A percentile compares a stretch with the other conserved stretches of the same genome.
phyloP scores from a whole-genome alignment of 2,329 filamentous ascomycete species.

The Penicillium sp. region DNA sequence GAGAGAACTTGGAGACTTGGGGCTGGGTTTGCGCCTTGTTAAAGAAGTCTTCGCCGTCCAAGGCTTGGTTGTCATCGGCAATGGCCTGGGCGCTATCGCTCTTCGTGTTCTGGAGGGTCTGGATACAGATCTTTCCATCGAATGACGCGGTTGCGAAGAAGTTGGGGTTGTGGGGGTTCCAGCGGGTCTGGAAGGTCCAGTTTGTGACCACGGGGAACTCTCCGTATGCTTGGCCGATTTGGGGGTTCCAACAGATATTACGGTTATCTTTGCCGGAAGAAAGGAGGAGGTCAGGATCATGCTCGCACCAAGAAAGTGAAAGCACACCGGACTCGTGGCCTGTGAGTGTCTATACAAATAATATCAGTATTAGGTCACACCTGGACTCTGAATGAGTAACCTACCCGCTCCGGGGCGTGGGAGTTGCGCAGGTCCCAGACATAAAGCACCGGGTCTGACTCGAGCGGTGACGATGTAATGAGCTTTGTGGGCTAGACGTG shows the following conservation, averaged over 20 bases:
- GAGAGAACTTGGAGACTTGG: slow-evolving; percentile 82
- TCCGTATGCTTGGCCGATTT: slow-evolving; percentile 80
- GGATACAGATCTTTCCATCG: slow-evolving; percentile 91
- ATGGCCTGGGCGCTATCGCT: slow-evolving; percentile 62
- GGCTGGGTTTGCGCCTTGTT: slow-evolving; percentile 88
- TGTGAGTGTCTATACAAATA: slow-evolving; percentile 61
- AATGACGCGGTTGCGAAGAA: slow-evolving; percentile 94
- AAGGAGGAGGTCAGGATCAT: slow-evolving; percentile 83
- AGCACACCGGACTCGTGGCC: slow-evolving; percentile 94
- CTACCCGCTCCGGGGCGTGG: slow-evolving; percentile 75
- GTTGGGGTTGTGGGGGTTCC: slow-evolving; percentile 89
- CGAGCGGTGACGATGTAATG: slow-evolving; percentile 85
- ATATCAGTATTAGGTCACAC: slow-evolving; percentile 12
- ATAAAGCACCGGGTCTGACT: slow-evolving; percentile 81
- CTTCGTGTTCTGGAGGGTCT: slow-evolving; percentile 93
- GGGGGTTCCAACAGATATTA: slow-evolving; percentile 93
- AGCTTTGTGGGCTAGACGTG: slow-evolving; percentile 71
- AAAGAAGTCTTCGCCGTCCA: slow-evolving; percentile 96
- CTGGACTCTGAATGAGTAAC: slow-evolving; percentile 6
- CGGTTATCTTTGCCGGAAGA: slow-evolving; percentile 97
- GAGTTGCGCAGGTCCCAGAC: slow-evolving; percentile 96
- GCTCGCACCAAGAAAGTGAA: slow-evolving; percentile 90
- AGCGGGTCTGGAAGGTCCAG: slow-evolving; percentile 95
- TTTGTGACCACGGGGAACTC: slow-evolving; percentile 98
- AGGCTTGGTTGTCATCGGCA: slow-evolving; percentile 61